phyloP scores from a whole-genome alignment of 768 basidiomycete species.

The Zangia roseola region DNA sequence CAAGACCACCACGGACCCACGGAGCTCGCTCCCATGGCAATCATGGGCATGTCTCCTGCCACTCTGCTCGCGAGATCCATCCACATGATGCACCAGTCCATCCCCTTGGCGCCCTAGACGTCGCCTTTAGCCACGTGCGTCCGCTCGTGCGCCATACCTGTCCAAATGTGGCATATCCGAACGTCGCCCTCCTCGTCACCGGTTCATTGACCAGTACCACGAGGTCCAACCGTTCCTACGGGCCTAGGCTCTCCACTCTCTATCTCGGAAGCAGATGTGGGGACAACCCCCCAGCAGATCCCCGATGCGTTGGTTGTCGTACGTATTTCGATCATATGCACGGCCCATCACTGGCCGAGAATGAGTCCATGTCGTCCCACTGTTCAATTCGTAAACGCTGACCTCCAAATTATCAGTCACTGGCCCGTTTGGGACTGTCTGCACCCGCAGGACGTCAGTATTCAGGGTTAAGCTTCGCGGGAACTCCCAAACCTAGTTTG shows the following conservation, averaged over 20 bases:
- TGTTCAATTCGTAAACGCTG: too few relatives aligned
- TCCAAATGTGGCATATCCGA: conserved; percentile 17
- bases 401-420: too few relatives aligned
- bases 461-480: conserved; percentile 27
- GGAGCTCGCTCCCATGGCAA: conserved; percentile 24
- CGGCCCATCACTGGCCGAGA: too few relatives aligned
- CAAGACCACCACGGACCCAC: conserved; percentile 4
- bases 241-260: neutral
- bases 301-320: too few relatives aligned
- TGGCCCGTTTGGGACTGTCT: neutral
- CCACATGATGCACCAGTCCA: too few relatives aligned
- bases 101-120: too few relatives aligned
- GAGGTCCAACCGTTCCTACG: conserved; percentile 19
- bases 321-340: too few relatives aligned
- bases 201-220: conserved; percentile 19
- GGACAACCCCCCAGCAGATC: neutral
- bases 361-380: too few relatives aligned
- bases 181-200: conserved; percentile 15
- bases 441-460: too few relatives aligned
- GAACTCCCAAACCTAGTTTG: conserved; percentile 9
- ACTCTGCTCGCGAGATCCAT: too few relatives aligned
- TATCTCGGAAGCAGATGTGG: conserved; percentile 13
- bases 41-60: neutral
- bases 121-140: conserved; percentile 6
- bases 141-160: conserved; percentile 5